These are phyloP conservation scores for Cyamopsis tetragonoloba DNA, from an alignment of 306 rosid species.

Conservation along the genomic window DNA sequence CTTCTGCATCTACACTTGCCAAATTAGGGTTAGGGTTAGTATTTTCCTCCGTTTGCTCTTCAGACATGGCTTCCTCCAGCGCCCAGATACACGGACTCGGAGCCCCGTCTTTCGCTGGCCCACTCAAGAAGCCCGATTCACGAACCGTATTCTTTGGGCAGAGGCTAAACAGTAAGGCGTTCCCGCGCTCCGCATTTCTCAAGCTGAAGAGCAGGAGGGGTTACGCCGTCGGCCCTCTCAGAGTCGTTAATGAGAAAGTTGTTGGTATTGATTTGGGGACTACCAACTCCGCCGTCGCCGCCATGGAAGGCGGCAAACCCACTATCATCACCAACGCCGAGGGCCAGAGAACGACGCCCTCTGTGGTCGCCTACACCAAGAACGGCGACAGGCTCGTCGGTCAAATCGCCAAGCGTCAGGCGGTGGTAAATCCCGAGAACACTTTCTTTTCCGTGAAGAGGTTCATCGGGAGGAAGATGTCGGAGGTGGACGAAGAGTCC, in stretches of 20 bases:
- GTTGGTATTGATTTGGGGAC: slow-evolving; percentile 84
- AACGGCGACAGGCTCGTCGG: slow-evolving; percentile 83
- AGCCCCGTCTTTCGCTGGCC: slow-evolving; percentile 35
- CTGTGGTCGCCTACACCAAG: slow-evolving; percentile 92
- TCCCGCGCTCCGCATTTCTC: slow-evolving; percentile 38
- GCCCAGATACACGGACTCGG: slow-evolving; percentile 80
- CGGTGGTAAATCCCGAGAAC: slow-evolving; percentile 83
- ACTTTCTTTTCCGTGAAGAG: slow-evolving; percentile 90
- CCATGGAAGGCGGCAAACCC: slow-evolving; percentile 87
- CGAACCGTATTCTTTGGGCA: slow-evolving; percentile 56
- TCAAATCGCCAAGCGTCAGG: slow-evolving; percentile 90
- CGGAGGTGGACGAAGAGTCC: slow-evolving; percentile 84
- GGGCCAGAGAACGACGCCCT: slow-evolving; percentile 86
- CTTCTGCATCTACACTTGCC: background rate
- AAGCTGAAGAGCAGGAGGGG: slow-evolving; percentile 28
- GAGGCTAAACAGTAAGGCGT: slow-evolving; percentile 22
- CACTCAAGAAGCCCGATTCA: slow-evolving; percentile 32
- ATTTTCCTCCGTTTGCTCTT: background rate
- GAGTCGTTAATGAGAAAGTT: slow-evolving; percentile 74
- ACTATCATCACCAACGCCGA: slow-evolving; percentile 84
- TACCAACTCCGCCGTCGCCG: slow-evolving; percentile 80
- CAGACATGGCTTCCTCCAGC: slow-evolving; percentile 50
- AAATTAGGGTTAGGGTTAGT: slow-evolving; percentile 16
- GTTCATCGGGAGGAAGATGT: slow-evolving; percentile 88
- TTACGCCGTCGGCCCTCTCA: slow-evolving; percentile 31